Base-by-base conservation (phyloP, 2,329 filamentous ascomycete species). In the Cladophialophora yegresii region DNA sequence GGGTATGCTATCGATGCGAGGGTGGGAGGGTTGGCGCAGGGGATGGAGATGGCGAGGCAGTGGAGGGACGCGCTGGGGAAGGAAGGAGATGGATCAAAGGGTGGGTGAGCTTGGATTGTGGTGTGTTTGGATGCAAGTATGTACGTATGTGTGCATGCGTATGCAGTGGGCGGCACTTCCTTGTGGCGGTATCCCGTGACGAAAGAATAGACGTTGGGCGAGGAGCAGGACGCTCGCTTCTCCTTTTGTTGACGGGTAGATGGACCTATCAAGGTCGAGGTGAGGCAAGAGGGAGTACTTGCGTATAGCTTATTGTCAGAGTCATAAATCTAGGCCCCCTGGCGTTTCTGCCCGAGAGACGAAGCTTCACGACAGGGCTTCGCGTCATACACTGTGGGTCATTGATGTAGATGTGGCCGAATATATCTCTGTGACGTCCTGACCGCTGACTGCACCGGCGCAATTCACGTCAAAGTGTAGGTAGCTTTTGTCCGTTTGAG, bases 1-100 rank as follows among this genome's bases (percentile, higher is more conserved):
- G 91, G 91, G 0, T 92, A 85, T 75, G 90, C 89, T 0, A 90
- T 95, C 69, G 91, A 95, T 76, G 90, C 90, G 5, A 82, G 90
- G 45, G 87, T 93, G 1, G 90, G 88, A 1, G 91, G 89, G 4
- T 77, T 93, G 53, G 91, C 90, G 0, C 90, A 93, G 75, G 90
- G 90, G 0, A 87, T 93, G 65, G 87, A 93, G 73, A 78, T 91
- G 67, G 88, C 88, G 22, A 89, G 86, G 78, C 77, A 75, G 67
- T 74, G 68, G 68, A 70, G 65, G 54, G 64, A 61, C 20, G 62
- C 63, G 45, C 23, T 68, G 30, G 58, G 61, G 30, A 66, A 63
- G 36, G 26, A n/a, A 43, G 26, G 26, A 28, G 26, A 28, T 28
- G 26, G 26, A 3, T 28, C 26, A 6, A 28, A 28, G 26, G 6